Evolutionary conservation across 2,329 filamentous ascomycete genomes (phyloP).

Genomic region (Mycogone perniciosa): DNA sequence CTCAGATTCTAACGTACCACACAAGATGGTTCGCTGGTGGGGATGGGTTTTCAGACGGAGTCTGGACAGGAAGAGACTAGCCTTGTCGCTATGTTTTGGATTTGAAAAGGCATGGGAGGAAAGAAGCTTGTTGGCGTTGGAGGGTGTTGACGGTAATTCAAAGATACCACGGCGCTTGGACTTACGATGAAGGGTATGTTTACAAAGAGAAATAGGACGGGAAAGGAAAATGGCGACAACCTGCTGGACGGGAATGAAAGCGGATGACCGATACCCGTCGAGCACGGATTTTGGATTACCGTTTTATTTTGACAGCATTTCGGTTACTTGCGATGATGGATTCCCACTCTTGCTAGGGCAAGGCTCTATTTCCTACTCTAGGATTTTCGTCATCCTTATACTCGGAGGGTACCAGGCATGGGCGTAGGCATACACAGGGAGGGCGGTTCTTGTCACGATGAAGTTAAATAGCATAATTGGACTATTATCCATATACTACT

Average conservation of each 20-base stretch:
- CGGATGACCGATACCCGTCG: neutral
- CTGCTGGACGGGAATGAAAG: conserved; percentile 5
- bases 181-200: conserved; percentile 1
- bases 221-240: neutral
- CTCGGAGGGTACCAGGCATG: no score
- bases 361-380: no score
- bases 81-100: neutral
- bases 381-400: no score
- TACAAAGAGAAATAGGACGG: neutral
- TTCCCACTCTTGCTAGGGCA: no score
- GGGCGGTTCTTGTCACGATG: no score
- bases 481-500: no score
- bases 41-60: no score
- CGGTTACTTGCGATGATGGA: no score
- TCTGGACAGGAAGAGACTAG: no score
- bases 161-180: conserved; percentile 12
- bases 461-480: no score
- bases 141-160: conserved; percentile 13
- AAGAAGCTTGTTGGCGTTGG: conserved; percentile 9
- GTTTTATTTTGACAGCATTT: no score
- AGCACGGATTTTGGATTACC: neutral
- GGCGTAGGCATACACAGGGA: no score
- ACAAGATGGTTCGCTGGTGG: neutral
- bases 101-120: neutral
- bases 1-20: conserved; percentile 13